Base-by-base conservation (phyloP, 805 yeast genomes). In the Pichia kluyveri region DNA sequence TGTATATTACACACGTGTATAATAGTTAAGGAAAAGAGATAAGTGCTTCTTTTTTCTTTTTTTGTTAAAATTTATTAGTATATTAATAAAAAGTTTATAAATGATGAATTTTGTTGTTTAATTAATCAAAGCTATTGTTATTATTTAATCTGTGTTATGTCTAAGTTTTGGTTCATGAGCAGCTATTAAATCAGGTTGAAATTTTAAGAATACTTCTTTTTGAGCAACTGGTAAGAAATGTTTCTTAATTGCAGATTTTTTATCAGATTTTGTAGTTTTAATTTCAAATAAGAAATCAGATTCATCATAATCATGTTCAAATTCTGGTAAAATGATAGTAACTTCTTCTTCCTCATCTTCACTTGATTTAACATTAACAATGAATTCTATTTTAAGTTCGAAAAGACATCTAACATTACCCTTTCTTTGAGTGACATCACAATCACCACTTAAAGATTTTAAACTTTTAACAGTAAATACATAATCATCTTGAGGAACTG, bases 401-500 rank as follows among this genome's bases (percentile, higher is more conserved):
- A 76, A 85, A 44, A 85, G 81, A 59, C 91, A 84, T 57, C 79
- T 76, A 27, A 82, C 86, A 64, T 80, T 83, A 9, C 91, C 91
- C 65, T 86, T 86, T 69, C 95, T 76, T 64, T 86, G 91, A 23
- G 87, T 81, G 14, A 86, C 90, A 57, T 85, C 86, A 56, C 93
- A 83, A 62, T 86, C 93, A 23, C 95, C 95, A 7, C 75, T 61
- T 4, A 82, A 67, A 2, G 70, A 58, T 18, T 65, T 65, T 41
- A 81, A 57, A 9, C 63, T 53, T 31, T 67, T 48, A 11, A 78
- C 65, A 3, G 62, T 56, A 12, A 66, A 47, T n/a, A 66, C 58
- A 43, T 61, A 60, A 14, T 67, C 70, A 19, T 60, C 71, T 7
- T 67, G 59, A 2, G 53, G 46, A 8, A 59, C 76, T 4, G 66